Conservation (phyloP, 371 early-diverging fungal species). For the Rhizopus stolonifer region DNA sequence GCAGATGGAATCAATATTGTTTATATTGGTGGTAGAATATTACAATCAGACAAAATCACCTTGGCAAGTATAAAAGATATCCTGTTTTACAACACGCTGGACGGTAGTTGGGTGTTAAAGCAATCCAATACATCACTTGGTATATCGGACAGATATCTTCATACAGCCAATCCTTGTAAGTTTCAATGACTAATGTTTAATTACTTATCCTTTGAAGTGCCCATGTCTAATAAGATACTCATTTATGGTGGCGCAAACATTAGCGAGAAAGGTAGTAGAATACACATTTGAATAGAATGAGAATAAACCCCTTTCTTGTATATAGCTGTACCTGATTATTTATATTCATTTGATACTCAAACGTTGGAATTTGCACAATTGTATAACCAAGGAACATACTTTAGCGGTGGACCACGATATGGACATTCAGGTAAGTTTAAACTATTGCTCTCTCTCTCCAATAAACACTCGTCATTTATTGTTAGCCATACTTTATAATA, state of each 20-base stretch:
- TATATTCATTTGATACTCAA: constrained; percentile 17
- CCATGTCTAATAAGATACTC: constrained; percentile 12
- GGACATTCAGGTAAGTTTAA: constrained; percentile 18
- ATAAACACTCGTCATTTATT: too few species aligned
- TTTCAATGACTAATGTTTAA: not conserved
- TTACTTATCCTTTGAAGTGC: constrained; percentile 8
- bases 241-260: constrained; percentile 26
- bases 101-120: constrained; percentile 7
- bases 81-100: constrained; percentile 11
- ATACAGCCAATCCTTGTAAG: constrained; percentile 19
- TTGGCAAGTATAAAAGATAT: constrained; percentile 11
- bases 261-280: too few species aligned
- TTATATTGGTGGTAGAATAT: constrained; percentile 15
- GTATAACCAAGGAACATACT: constrained; percentile 1
- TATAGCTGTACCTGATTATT: constrained; percentile 15
- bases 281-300: too few species aligned
- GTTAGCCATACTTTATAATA: constrained; percentile 14
- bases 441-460: too few species aligned
- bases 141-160: constrained; percentile 12
- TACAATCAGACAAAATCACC: not conserved
- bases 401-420: constrained; percentile 16
- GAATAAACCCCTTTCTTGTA: too few species aligned
- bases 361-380: constrained; percentile 19
- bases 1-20: constrained; percentile 12
- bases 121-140: constrained; percentile 3